phyloP scores from a whole-genome alignment of 768 basidiomycete species.

The Pleurotus pulmonarius region DNA sequence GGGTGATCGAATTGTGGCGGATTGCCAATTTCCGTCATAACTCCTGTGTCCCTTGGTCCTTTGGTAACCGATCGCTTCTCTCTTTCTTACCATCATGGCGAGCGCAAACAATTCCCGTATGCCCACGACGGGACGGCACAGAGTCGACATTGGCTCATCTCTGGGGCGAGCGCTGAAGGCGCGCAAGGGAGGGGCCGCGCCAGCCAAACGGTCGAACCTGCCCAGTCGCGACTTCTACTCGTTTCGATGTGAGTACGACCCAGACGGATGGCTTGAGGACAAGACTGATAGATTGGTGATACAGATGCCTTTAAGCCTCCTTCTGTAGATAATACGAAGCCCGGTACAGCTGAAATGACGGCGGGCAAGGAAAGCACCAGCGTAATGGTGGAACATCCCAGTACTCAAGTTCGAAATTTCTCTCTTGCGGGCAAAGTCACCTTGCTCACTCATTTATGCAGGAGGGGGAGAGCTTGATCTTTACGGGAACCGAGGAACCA shows the following conservation, averaged over 20 bases:
- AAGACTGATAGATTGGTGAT: not conserved
- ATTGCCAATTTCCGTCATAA: not conserved
- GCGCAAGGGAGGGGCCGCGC: conserved; percentile 47
- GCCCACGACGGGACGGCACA: conserved; percentile 54
- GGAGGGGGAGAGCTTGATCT: conserved; percentile 53
- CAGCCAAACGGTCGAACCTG: conserved; percentile 37
- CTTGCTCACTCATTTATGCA: conserved; percentile 15
- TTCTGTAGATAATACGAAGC: conserved; percentile 60
- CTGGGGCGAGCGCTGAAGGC: conserved; percentile 65
- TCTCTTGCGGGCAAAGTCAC: not conserved
- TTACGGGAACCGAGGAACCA: conserved; percentile 51
- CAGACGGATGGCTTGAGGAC: not conserved
- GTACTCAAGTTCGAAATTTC: conserved; percentile 47
- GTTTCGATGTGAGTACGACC: conserved; percentile 59
- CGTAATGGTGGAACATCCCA: conserved; percentile 63
- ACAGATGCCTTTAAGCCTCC: conserved; percentile 76
- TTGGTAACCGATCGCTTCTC: not conserved
- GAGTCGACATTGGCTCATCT: conserved; percentile 59
- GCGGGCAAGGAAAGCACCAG: conserved; percentile 47
- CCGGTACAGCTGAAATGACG: conserved; percentile 63
- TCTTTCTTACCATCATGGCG: conserved; percentile 32
- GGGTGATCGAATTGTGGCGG: not conserved
- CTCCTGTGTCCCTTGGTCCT: not conserved
- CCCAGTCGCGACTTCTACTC: conserved; percentile 72
- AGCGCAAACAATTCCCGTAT: conserved; percentile 44